phyloP scores from a whole-genome alignment of 139 green algal genomes.

The Ettlia oleoabundans region DNA sequence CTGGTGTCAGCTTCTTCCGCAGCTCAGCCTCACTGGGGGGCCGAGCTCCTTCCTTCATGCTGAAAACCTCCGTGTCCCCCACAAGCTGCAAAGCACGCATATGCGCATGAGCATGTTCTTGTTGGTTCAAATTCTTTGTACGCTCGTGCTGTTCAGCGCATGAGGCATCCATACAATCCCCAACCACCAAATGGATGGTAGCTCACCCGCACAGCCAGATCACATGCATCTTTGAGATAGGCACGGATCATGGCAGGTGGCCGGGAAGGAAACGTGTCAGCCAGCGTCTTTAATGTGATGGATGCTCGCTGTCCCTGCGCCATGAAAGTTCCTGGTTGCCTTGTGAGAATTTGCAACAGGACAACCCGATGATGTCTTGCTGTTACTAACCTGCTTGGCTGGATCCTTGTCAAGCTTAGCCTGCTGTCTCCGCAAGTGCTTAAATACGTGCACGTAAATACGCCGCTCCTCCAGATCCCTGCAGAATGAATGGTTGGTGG shows the following conservation, averaged over 20 bases:
- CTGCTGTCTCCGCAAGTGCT: constrained; percentile 32
- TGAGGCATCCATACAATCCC: background rate
- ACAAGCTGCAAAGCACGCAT: background rate
- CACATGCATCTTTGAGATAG: constrained; percentile 55
- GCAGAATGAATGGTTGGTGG: too few relatives aligned
- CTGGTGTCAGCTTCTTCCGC: constrained; percentile 39
- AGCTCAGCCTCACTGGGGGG: constrained; percentile 48
- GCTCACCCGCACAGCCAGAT: constrained; percentile 31
- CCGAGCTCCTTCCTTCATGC: constrained; percentile 32
- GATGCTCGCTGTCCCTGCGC: constrained; percentile 8
- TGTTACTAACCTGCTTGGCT: background rate
- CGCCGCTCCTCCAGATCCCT: constrained; percentile 47
- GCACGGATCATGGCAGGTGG: constrained; percentile 46
- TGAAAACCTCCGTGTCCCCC: constrained; percentile 35
- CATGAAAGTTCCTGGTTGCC: too few relatives aligned
- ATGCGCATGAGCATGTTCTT: too few relatives aligned
- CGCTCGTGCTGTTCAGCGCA: too few relatives aligned
- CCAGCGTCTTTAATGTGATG: constrained; percentile 42
- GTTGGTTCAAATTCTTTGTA: too few relatives aligned
- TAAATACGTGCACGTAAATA: constrained; percentile 52
- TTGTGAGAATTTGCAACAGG: too few relatives aligned
- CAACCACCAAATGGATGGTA: background rate
- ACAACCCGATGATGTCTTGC: too few relatives aligned
- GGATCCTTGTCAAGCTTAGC: constrained; percentile 34
- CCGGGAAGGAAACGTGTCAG: constrained; percentile 43